Conservation (phyloP, 2,329 filamentous ascomycete species). For the Sphaerostilbella broomeana region DNA sequence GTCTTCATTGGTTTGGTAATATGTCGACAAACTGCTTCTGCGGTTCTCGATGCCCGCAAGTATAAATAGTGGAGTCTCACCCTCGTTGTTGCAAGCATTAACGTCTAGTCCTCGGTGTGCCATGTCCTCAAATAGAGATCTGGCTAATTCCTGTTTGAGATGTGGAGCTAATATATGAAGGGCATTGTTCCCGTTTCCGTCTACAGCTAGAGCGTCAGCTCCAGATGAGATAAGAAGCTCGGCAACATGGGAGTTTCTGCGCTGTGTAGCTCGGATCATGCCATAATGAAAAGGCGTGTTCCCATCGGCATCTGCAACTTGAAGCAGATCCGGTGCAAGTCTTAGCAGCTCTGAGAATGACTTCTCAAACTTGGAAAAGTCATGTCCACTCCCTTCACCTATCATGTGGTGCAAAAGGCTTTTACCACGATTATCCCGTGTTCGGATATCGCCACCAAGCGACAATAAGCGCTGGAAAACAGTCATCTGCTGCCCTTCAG, state of each 20-base stretch:
- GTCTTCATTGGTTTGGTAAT: too few relatives aligned
- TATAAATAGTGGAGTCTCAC: constrained; percentile 22
- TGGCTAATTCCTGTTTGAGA: constrained; percentile 1
- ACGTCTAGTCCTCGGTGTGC: constrained; percentile 16
- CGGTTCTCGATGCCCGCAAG: too few relatives aligned
- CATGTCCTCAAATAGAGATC: constrained; percentile 16
- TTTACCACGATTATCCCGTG: constrained; percentile 16
- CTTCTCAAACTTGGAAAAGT: not conserved
- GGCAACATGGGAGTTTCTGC: not conserved
- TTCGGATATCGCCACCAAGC: constrained; percentile 20
- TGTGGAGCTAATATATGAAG: constrained; percentile 18
- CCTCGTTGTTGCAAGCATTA: constrained; percentile 20
- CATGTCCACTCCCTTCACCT: too few relatives aligned
- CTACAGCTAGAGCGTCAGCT: constrained; percentile 15
- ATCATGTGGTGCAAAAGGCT: constrained; percentile 21
- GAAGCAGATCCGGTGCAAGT: constrained; percentile 11
- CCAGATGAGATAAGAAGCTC: constrained; percentile 17
- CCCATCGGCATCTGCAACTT: constrained; percentile 18
- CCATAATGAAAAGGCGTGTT: constrained; percentile 23
- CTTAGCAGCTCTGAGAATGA: constrained; percentile 10
- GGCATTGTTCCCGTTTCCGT: constrained; percentile 16
- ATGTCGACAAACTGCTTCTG: too few relatives aligned
- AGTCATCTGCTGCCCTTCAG: not conserved
- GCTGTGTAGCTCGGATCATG: not conserved
- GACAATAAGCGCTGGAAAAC: constrained; percentile 17